Base-by-base conservation (phyloP, 1,284 basidiomycete genomes). In the Schizophyllum commune region DNA sequence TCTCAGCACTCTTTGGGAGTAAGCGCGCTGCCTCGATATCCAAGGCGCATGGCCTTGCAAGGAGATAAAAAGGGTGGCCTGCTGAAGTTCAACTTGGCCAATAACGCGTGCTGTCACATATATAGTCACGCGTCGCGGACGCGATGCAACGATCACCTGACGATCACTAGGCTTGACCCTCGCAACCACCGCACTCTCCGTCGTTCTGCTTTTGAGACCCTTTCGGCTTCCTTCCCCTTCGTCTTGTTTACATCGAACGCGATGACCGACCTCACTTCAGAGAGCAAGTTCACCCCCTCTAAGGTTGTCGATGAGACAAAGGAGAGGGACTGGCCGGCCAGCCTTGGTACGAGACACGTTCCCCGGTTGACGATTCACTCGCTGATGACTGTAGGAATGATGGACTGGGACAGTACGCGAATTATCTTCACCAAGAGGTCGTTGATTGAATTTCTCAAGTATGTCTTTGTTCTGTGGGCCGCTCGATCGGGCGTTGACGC, bases 401-500 rank as follows among this genome's bases (percentile, higher is more conserved):
- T 90, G 64, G 88, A 90, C 71, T 90, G 88, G 88, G 88, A 90
- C 67, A 69, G 71, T 7, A 88, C 86, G 52, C 81, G 73, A 61
- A 87, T 90, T 61, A 81, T 90, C 34, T 89, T 90, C 70, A 89
- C 86, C 4, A 90, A 90, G 69, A 81, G 88, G 32, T 75, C 81
- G 54, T 74, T 90, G 64, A 77, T 89, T 59, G 88, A 90, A 69
- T 90, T 90, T 68, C 74, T 89, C 62, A 89, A 85, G 86, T 88
- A 72, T 67, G 79, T 73, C 51, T 32, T 59, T 55, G 58, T 32
- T 56, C 20, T 19, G 53, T 60, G 57, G 34, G 53, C 34, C 39
- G 59, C 55, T 59, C 61, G 59, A 59, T 61, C 58, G 51, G 62
- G 61, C 39, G 59, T 64, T 47, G 68, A 64, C 60, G 60, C 61